phyloP scores from a whole-genome alignment of 2,329 filamentous ascomycete genomes.

The Paramyrothecium roridum region DNA sequence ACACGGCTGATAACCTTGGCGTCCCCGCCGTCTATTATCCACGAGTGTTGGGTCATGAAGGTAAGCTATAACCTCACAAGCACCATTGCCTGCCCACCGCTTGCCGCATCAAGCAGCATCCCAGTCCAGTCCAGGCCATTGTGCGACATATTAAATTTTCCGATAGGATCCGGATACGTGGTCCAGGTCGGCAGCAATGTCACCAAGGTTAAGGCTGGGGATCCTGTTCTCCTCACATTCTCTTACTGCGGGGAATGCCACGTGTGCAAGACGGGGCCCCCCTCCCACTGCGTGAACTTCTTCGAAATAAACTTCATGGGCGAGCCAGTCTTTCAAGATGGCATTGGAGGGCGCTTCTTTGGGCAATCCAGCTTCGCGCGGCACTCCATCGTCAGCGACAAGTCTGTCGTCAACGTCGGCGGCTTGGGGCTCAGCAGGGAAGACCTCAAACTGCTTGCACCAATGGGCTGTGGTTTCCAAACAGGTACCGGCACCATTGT shows the following conservation, averaged over 20 bases:
- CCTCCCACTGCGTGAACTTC: conserved; percentile 46
- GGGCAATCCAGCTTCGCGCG: conserved; percentile 29
- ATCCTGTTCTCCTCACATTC: conserved; percentile 49
- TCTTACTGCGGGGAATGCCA: conserved; percentile 36
- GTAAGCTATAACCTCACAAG: conserved; percentile 16
- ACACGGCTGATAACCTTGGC: conserved; percentile 13
- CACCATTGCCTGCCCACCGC: too few species aligned
- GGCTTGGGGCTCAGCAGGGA: conserved; percentile 13
- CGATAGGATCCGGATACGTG: conserved; percentile 43
- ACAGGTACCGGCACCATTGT: conserved; percentile 31
- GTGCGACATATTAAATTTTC: background rate
- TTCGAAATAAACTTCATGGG: conserved; percentile 43
- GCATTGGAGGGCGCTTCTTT: conserved; percentile 23
- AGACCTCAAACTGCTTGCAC: conserved; percentile 25
- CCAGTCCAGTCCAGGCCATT: background rate
- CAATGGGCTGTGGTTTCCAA: conserved; percentile 32
- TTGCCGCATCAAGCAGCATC: too few species aligned
- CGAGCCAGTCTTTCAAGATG: conserved; percentile 12
- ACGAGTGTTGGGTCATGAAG: conserved; percentile 50
- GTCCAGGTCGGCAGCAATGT: conserved; percentile 35
- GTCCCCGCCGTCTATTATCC: conserved; percentile 14
- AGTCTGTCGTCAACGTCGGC: conserved; percentile 23
- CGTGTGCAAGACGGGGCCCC: conserved; percentile 40
- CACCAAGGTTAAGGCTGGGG: conserved; percentile 45
- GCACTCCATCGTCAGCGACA: conserved; percentile 25